Evolutionary conservation across 768 basidiomycete genomes (phyloP).

Genomic region (Galerina sulciceps): DNA sequence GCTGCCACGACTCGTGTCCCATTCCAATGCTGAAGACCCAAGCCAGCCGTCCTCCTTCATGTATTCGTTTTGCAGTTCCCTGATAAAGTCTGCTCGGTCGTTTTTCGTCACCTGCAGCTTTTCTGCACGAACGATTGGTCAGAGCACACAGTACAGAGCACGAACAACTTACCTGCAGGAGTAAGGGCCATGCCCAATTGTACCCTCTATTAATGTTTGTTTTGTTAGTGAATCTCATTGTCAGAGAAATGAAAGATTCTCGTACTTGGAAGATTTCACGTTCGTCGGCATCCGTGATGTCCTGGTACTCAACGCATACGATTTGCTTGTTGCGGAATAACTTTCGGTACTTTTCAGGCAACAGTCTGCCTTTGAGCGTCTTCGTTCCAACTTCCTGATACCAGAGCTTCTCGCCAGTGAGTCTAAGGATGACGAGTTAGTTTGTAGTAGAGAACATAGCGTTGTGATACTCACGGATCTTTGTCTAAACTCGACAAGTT

Average conservation of each 20-base stretch:
- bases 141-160: neutral
- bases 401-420: slow-evolving; percentile 56
- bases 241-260: neutral
- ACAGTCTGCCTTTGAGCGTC: slow-evolving; percentile 27
- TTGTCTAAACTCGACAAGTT: slow-evolving; percentile 37
- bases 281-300: slow-evolving; percentile 58
- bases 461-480: slow-evolving; percentile 47
- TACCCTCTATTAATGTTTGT: slow-evolving; percentile 53
- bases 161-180: slow-evolving; percentile 53
- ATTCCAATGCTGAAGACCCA: slow-evolving; percentile 43
- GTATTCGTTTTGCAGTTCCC: slow-evolving; percentile 53
- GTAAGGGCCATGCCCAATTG: slow-evolving; percentile 81
- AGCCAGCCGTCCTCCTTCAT: slow-evolving; percentile 43
- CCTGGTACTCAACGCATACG: slow-evolving; percentile 79
- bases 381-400: slow-evolving; percentile 38
- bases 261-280: slow-evolving; percentile 74
- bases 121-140: slow-evolving; percentile 40
- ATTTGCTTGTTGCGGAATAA: slow-evolving; percentile 76
- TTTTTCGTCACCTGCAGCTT: slow-evolving; percentile 70
- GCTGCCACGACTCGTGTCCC: slow-evolving; percentile 52
- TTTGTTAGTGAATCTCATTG: neutral
- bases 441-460: neutral
- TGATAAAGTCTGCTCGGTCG: slow-evolving; percentile 60
- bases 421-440: slow-evolving; percentile 3
- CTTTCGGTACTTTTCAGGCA: slow-evolving; percentile 60